phyloP scores from a whole-genome alignment of 2,329 filamentous ascomycete genomes.

The Penicillium sp. region DNA sequence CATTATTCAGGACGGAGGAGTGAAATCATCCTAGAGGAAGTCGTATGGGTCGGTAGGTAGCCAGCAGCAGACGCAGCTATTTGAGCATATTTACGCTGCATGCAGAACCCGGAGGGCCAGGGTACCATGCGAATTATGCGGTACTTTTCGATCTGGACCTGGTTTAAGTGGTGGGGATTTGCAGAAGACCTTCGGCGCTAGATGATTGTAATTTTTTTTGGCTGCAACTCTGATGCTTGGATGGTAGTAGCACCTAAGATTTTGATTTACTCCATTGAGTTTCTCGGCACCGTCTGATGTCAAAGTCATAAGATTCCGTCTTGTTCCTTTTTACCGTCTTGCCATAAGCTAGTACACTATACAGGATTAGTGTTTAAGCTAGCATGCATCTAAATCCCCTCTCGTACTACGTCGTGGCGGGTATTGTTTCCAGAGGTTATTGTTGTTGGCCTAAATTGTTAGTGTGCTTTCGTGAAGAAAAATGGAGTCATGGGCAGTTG shows the following conservation, averaged over 20 bases:
- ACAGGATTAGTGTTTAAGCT: background rate
- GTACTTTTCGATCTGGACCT: background rate
- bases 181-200: background rate
- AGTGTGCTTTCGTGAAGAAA: background rate
- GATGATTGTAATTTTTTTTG: background rate
- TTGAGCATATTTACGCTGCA: conserved; percentile 18
- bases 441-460: background rate
- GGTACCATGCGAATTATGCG: conserved; percentile 15
- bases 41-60: background rate
- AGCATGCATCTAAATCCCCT: background rate
- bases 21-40: background rate
- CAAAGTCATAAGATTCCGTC: background rate
- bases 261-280: background rate
- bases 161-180: background rate
- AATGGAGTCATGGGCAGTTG: background rate
- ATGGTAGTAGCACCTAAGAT: background rate
- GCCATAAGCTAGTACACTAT: background rate
- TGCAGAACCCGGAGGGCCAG: conserved; percentile 15
- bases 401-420: background rate
- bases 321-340: background rate
- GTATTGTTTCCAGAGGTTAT: background rate
- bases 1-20: no score
- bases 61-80: background rate
- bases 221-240: background rate
- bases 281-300: background rate